Evolutionary conservation across 2,329 filamentous ascomycete genomes (phyloP), one percentile per base, ranked within the genome.

Genomic region (Colletotrichum ledebouriae): DNA sequence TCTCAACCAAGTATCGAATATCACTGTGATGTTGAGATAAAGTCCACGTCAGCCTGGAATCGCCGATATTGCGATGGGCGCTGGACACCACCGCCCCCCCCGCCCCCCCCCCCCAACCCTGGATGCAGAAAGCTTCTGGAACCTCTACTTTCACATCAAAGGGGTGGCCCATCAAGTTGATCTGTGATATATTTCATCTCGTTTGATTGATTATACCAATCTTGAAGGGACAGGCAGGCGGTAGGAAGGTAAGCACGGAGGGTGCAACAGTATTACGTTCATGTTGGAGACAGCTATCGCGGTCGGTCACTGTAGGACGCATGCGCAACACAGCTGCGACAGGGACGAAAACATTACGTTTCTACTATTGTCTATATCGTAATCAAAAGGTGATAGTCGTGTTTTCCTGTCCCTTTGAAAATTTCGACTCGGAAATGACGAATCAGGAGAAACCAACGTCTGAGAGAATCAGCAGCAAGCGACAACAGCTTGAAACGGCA

Each of bases 31-130:
- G n/a, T 41, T 52, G 7, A 52, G 25, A 52, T 20, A 34, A 52
- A 25, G 25, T 15, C 33, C 4, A 39, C 25, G 34, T 39, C 15
- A 5, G 20, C 15, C 17, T 55, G 33, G 41, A 58, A 44, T 39
- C 34, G 17, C 55, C 55, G 39, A 39, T 42, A 29, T 58, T 39
- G 29, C 55, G 55, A 58, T 44, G 55, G 49, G 25, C 49, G 37
- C 33, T 52, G 22, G 29, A 33, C 49, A n/a, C n/a, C n/a, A n/a
- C n/a, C 17, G 10, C 49, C 25, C 10, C n/a, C 33, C n/a, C 29
- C 25, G n/a, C 49, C n/a, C 17, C n/a, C 49, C 25, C 10, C n/a
- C 33, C n/a, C 29, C 25, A 10, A 25, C 29, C 15, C 25, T 52
- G 49, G 25, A 6, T 33, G 17, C 10, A 33, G 49, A 52, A 15